Evolutionary conservation across 1,284 basidiomycete genomes (phyloP), one percentile per base, ranked within the genome.

Genomic region (Pseudozyma sp.): DNA sequence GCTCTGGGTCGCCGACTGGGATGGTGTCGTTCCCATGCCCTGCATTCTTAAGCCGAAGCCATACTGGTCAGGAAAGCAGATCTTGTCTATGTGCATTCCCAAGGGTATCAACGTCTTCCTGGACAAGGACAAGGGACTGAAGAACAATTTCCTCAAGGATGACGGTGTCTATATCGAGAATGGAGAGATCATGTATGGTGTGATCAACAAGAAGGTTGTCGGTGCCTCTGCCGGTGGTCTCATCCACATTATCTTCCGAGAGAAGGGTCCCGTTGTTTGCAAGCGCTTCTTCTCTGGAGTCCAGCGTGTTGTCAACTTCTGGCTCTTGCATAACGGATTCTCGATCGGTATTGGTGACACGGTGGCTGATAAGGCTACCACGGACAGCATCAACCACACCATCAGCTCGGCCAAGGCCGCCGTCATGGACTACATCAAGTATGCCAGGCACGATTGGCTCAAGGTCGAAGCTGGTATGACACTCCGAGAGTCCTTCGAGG

Each of bases 341-440:
- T 95, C 93, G 81, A 98, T 99, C 76, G 97, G 97, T 72, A 99
- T 99, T 76, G 97, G 96, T 48, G 97, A 99, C 86, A 99, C 97
- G 1, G 96, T 99, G 57, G 95, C 96, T 14, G 96, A 97, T 84
- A 89, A 89, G 74, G 89, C 88, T 25, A 97, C 95, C 93, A 95
- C 89, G 87, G 39, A 90, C 88, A 80, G 72, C 80, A 97, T 99
- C 85, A 93, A 92, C 9, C 87, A 91, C 65, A 92, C 91, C 58
- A 96, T 99, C 74, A 89, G 90, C 10, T 88, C 91, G 67, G 92
- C 92, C 72, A 98, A 98, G 87, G 66, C 70, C 12, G 79, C 79
- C 36, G 83, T 85, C 50, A 76, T 80, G 75, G 60, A 76, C 39
- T 77, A 81, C 44, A 85, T 84, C 63, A 70, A 83, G 51, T 74